Percentiles rank a stretch among this genome's conserved stretches.
Evolutionary conservation across 306 rosid species (phyloP).

Genomic region (Medicago arabica): DNA sequence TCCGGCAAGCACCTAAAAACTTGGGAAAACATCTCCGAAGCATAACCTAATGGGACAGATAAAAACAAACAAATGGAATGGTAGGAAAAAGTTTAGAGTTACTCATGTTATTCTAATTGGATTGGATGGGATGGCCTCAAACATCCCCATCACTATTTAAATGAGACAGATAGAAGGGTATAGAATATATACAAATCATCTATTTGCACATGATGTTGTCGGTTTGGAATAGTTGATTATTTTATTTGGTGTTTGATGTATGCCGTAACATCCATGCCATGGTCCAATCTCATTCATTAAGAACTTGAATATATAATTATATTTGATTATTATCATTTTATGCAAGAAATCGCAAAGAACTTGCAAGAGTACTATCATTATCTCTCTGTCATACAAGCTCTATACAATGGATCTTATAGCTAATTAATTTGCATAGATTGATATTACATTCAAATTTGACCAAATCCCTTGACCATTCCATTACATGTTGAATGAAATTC

Average conservation of each 20-base stretch:
- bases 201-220: slow-evolving; percentile 62
- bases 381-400: slow-evolving; percentile 22
- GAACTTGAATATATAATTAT: slow-evolving; percentile 11
- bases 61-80: slow-evolving; percentile 32
- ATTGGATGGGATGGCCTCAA: slow-evolving; percentile 32
- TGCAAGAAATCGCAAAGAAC: slow-evolving; percentile 36
- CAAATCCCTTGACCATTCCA: slow-evolving; percentile 23
- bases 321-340: slow-evolving; percentile 19
- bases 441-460: slow-evolving; percentile 23
- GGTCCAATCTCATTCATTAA: slow-evolving; percentile 23
- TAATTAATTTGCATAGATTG: slow-evolving; percentile 18
- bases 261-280: slow-evolving; percentile 15
- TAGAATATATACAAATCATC: slow-evolving; percentile 37
- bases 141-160: slow-evolving; percentile 45
- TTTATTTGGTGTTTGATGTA: slow-evolving; percentile 28
- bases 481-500: slow-evolving; percentile 28
- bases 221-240: slow-evolving; percentile 45
- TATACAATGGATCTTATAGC: slow-evolving; percentile 39
- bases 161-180: slow-evolving; percentile 50
- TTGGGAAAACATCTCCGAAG: slow-evolving; percentile 34
- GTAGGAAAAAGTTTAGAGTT: slow-evolving; percentile 27
- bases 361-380: slow-evolving; percentile 4
- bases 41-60: slow-evolving; percentile 38
- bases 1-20: slow-evolving; percentile 29
- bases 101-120: slow-evolving; percentile 27